Evolutionary conservation across 1,284 basidiomycete genomes (phyloP), one percentile per base, ranked within the genome.

Genomic region (Chalciporus piperatoides): DNA sequence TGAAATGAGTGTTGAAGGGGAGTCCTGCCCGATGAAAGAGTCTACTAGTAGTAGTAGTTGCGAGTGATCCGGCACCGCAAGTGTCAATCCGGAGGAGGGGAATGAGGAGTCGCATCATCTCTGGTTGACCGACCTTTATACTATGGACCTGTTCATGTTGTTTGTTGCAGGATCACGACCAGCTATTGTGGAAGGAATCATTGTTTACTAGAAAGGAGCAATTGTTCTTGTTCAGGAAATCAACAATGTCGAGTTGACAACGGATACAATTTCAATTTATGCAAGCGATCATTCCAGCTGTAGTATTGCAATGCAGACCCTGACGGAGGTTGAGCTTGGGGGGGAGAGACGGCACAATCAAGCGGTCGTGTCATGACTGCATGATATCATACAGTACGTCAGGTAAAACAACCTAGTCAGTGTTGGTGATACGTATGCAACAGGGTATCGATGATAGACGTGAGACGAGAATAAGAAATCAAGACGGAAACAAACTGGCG

Each of bases 351-450:
- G n/a, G n/a, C n/a, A n/a, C n/a, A n/a, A n/a, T 30, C 11, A 4
- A 30, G 14, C 6, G 6, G 12, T 23, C 17, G 27, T 41, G 14
- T 12, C 39, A 27, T 19, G 14, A 14, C 33, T 49, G 48, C 41
- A 46, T 48, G 51, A 53, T 56, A 67, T 64, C 54, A 56, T 62
- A 63, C 61, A 67, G 41, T 53, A 36, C 46, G 44, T 62, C 61
- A 67, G 52, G 48, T 60, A 50, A 51, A 56, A 54, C 54, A 64
- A 54, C 46, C 27, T 41, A 57, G 57, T 66, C 59, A 65, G 62
- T 65, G 62, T 52, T 66, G 59, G 60, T 65, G 51, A 54, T 69
- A 65, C 58, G 65, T 68, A 65, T 68, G 67, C 60, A 62, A 69
- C 64, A 67, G 64, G 64, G 64, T 69, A 69, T 69, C 49, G 43